A percentile compares a stretch with the other conserved stretches of the same genome.
These are phyloP conservation scores for Echeveria elegans DNA, from an alignment of 164 flowering plant genomes.

Conservation along the genomic window DNA sequence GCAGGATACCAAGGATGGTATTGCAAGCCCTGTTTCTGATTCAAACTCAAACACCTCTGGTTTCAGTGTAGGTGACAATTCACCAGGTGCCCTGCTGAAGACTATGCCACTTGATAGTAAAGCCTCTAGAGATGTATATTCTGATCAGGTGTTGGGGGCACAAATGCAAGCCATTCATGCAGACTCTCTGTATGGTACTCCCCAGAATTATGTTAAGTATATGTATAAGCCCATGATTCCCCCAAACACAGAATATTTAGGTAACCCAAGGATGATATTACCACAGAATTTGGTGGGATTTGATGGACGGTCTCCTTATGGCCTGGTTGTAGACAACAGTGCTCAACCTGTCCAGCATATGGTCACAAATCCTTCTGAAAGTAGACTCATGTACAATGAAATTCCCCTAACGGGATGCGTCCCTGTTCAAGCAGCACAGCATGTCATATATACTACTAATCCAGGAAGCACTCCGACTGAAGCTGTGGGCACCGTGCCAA, in stretches of 20 bases:
- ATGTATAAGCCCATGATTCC: not conserved
- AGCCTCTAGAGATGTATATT: not conserved
- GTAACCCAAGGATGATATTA: not conserved
- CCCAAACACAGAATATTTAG: not conserved
- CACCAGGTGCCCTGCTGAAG: not conserved
- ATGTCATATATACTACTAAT: not conserved
- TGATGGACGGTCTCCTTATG: not conserved
- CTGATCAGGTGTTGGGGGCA: not conserved
- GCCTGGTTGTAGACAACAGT: not conserved
- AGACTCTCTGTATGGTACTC: not conserved
- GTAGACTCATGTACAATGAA: not conserved
- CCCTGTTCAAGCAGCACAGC: not conserved
- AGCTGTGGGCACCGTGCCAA: not conserved
- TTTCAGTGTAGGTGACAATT: not conserved
- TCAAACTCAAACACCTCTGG: conserved; percentile 6
- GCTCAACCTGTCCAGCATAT: not conserved
- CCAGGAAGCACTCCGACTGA: not conserved
- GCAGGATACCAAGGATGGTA: conserved; percentile 35
- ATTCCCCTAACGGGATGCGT: not conserved
- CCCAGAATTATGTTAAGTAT: not conserved
- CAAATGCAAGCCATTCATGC: too few relatives aligned
- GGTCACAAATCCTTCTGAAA: not conserved
- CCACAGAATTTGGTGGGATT: not conserved
- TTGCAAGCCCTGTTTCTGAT: conserved; percentile 23
- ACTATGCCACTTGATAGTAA: not conserved